These are phyloP conservation scores for Fraxinus velutina DNA, from an alignment of 305 asterid genomes.

Conservation along the genomic window DNA sequence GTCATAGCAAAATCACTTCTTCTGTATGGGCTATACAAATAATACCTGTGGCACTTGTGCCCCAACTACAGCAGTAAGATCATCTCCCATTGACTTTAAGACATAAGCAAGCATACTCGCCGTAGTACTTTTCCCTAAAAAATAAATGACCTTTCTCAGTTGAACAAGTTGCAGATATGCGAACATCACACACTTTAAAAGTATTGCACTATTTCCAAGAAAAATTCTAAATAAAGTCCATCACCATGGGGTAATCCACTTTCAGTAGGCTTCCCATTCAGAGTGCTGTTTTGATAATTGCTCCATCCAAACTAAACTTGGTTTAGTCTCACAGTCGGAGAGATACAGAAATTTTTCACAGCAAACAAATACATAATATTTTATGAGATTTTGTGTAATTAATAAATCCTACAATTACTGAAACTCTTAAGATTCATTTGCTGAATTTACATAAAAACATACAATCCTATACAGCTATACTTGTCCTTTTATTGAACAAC, in stretches of 20 bases:
- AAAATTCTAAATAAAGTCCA: not conserved
- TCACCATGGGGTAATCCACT: not conserved
- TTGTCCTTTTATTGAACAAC: not conserved
- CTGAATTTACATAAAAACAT: not conserved
- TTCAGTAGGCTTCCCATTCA: not conserved
- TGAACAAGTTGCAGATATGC: not conserved
- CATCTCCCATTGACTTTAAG: constrained; percentile 36
- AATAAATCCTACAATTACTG: not conserved
- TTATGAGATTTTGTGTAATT: not conserved
- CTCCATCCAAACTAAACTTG: not conserved
- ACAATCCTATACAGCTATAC: not conserved
- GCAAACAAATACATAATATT: not conserved
- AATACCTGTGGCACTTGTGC: constrained; percentile 41
- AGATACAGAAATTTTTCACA: not conserved
- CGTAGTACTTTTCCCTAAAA: constrained; percentile 39
- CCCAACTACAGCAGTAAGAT: constrained; percentile 43
- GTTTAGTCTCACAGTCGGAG: not conserved
- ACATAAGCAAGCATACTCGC: constrained; percentile 39
- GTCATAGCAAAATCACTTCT: not conserved
- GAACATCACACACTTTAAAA: not conserved
- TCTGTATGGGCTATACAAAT: not conserved
- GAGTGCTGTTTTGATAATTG: not conserved
- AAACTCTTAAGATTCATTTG: not conserved
- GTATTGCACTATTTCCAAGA: not conserved
- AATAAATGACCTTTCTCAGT: not conserved